These are phyloP conservation scores for Neophaeococcomyces mojaviensis DNA, from an alignment of 2,329 filamentous ascomycete genomes.

Conservation along the genomic window DNA sequence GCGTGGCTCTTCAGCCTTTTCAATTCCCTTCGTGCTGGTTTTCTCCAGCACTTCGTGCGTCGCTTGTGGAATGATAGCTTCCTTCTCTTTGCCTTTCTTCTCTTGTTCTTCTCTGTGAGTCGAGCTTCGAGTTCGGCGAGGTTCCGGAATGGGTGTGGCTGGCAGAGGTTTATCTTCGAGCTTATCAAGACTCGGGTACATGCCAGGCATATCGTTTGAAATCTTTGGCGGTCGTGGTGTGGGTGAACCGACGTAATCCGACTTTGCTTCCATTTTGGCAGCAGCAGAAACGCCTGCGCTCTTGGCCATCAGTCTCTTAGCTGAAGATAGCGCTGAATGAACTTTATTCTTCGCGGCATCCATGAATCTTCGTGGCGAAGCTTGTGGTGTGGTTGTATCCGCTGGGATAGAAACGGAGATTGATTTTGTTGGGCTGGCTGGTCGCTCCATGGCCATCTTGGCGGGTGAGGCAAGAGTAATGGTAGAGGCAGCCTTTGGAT, in stretches of 20 bases:
- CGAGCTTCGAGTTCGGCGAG: constrained; percentile 50
- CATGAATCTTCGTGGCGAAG: constrained; percentile 49
- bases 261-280: constrained; percentile 49
- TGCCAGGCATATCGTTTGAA: constrained; percentile 34
- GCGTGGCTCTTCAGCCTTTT: no score
- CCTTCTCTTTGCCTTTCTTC: constrained; percentile 26
- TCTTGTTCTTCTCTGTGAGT: constrained; percentile 46
- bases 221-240: no score
- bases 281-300: constrained; percentile 55
- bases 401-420: constrained; percentile 56
- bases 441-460: no score
- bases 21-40: neutral
- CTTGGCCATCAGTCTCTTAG: constrained; percentile 76
- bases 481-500: constrained; percentile 54
- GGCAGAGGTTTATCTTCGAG: constrained; percentile 19
- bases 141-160: constrained; percentile 30
- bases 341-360: constrained; percentile 89
- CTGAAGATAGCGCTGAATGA: constrained; percentile 82
- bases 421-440: constrained; percentile 45
- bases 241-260: no score
- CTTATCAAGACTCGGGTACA: constrained; percentile 24
- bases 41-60: neutral
- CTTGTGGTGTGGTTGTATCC: constrained; percentile 50
- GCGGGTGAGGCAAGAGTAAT: constrained; percentile 56
- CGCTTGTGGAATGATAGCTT: constrained; percentile 30